Evolutionary conservation across 2,329 filamentous ascomycete genomes (phyloP), one percentile per base, ranked within the genome.

Genomic region (Microcyclospora pomicola): DNA sequence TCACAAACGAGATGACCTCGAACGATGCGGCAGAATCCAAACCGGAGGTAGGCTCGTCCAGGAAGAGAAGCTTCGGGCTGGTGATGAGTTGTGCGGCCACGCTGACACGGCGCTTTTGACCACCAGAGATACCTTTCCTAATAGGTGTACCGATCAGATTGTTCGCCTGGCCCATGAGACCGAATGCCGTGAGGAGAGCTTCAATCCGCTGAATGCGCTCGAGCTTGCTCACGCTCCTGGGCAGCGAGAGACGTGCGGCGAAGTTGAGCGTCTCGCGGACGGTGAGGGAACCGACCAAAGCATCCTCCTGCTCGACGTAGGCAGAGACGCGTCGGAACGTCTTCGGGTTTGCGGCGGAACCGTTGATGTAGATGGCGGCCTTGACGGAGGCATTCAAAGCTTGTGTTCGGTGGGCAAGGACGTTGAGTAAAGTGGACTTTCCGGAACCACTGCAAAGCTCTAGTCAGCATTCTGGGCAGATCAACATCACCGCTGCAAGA

Each of bases 221-320:
- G 2, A 63, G 56, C 45, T 73, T 73, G 44, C 60, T 63, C 28
- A 75, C 60, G 2, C 63, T 62, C 15, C 63, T 61, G 14, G 65
- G 64, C 5, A 80, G 49, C 42, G 76, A 61, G 3, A 92, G 70
- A 19, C 79, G 72, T 0, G 83, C 81, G 0, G 82, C 80, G 56
- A 92, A 92, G 44, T 76, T 64, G 42, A 93, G 62, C 0, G 84
- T 92, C 63, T 92, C 85, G 19, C 72, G 68, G 7, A 88, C 82
- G 0, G 84, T 92, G 46, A 92, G 65, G 0, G 80, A 80, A 4
- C 84, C 85, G 36, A 88, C 80, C 10, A 92, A 67, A 1, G 82
- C 79, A 64, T 93, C 85, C 47, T 92, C 83, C 58, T 93, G 85
- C 63, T 93, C 85, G 15, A 92, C 85, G 53, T 86, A 92, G 34